Evolutionary conservation across 306 rosid species (phyloP), one percentile per base, ranked within the genome.

Genomic region (Delonix regia): DNA sequence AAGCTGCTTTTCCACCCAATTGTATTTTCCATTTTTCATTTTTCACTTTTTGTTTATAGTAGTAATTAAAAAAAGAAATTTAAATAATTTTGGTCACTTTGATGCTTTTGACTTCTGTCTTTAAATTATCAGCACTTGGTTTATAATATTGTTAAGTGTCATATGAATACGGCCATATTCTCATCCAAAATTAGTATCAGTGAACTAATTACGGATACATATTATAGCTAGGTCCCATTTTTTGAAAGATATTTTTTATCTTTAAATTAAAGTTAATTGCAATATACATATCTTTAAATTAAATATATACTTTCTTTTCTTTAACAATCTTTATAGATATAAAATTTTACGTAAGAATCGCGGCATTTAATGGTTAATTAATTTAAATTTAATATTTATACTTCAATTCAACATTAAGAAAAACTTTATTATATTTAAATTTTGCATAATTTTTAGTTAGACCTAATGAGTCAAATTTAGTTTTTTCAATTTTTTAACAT

Each of bases 1-100:
- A 75, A 76, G 73, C 83, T 56, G 62, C 60, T 53, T 53, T 53
- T 53, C 60, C 60, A 53, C 60, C 60, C 28, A 53, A 19, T 2
- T 53, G 21, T 19, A 18, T 53, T 19, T 21, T 1, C n/a, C 8
- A 6, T 21, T 53, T 21, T 9, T 53, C 13, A n/a, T 49, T 6
- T 52, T 52, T 7, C 1, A 42, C 3, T 45, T 36, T 36, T 4
- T n/a, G n/a, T n/a, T n/a, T n/a, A n/a, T n/a, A 14, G 5, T 0
- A 45, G 16, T 45, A 14, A 45, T 45, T 14, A 3, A 45, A 8
- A 41, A 2, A 41, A 9, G 1, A 1, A 1, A 10, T 8, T 1
- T 41, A 41, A 41, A 8, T 8, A 36, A 36, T 45, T 45, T 14
- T 2, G 16, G 18, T 45, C 1, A 3, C 51, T 45, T 12, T 45